Conservation (phyloP, 371 early-diverging fungal species). For the Mortierella sp. region DNA sequence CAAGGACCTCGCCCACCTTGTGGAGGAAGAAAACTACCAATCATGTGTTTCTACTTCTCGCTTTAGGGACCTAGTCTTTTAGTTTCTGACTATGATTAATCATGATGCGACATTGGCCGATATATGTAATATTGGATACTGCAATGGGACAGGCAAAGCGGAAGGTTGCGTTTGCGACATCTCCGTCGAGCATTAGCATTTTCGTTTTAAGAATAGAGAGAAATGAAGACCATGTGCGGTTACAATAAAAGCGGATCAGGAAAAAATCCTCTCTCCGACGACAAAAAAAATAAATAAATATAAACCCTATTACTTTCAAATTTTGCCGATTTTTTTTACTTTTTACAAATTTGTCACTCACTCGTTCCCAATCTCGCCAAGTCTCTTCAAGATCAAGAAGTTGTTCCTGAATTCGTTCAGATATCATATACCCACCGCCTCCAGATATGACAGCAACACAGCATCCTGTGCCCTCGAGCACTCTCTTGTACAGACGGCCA, state of each 20-base stretch:
- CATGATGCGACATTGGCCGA: too few species aligned
- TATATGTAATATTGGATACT: too few species aligned
- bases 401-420: not conserved
- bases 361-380: not conserved
- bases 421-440: not conserved
- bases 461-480: not conserved
- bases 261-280: not conserved
- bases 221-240: not conserved
- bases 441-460: not conserved
- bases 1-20: too few species aligned
- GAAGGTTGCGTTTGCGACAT: slow-evolving; percentile 4
- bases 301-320: not conserved
- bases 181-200: not conserved
- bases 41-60: not conserved
- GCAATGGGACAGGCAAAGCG: not conserved
- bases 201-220: not conserved
- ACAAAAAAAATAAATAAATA: not conserved
- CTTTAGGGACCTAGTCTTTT: too few species aligned
- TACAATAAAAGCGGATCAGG: not conserved
- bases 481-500: not conserved
- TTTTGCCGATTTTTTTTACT: not conserved
- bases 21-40: not conserved
- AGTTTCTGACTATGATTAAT: too few species aligned
- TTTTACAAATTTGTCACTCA: not conserved
- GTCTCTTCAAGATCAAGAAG: not conserved